These are phyloP conservation scores for Alectoria sarmentosa DNA, from an alignment of 495 filamentous ascomycete species.

Conservation along the genomic window DNA sequence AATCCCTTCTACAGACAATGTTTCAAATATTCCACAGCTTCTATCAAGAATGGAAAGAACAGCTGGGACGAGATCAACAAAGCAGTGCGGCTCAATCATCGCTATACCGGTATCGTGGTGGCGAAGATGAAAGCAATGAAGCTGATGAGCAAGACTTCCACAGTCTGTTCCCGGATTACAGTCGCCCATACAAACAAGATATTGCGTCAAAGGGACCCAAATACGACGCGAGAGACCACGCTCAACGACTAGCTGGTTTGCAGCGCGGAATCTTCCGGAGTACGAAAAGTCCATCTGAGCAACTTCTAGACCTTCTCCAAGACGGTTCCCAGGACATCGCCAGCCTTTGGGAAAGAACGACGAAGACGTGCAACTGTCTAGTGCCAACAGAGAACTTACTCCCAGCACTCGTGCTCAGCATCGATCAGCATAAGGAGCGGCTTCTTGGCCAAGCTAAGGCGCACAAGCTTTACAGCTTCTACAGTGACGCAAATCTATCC, in stretches of 20 bases:
- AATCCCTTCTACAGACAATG: constrained; percentile 12
- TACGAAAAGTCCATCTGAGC: constrained; percentile 20
- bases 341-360: constrained; percentile 9
- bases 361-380: constrained; percentile 28
- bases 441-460: constrained; percentile 36
- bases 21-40: constrained; percentile 54
- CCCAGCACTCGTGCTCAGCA: constrained; percentile 55
- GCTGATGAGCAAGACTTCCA: constrained; percentile 70
- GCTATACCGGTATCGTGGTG: constrained; percentile 74
- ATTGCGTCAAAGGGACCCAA: constrained; percentile 25
- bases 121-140: constrained; percentile 63
- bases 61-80: constrained; percentile 65
- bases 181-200: constrained; percentile 38
- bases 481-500: constrained; percentile 65
- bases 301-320: constrained; percentile 17
- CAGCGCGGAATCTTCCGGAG: constrained; percentile 46
- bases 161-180: constrained; percentile 74
- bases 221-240: constrained; percentile 35
- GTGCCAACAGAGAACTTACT: constrained; percentile 48
- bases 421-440: constrained; percentile 50
- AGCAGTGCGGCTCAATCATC: constrained; percentile 62
- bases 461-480: constrained; percentile 70
- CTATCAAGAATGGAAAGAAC: constrained; percentile 70
- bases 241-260: constrained; percentile 44
- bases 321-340: constrained; percentile 15